A percentile compares a stretch with the other conserved stretches of the same genome.
Evolutionary conservation across 2,329 filamentous ascomycete genomes (phyloP).

Genomic region (Aspergillus texensis): DNA sequence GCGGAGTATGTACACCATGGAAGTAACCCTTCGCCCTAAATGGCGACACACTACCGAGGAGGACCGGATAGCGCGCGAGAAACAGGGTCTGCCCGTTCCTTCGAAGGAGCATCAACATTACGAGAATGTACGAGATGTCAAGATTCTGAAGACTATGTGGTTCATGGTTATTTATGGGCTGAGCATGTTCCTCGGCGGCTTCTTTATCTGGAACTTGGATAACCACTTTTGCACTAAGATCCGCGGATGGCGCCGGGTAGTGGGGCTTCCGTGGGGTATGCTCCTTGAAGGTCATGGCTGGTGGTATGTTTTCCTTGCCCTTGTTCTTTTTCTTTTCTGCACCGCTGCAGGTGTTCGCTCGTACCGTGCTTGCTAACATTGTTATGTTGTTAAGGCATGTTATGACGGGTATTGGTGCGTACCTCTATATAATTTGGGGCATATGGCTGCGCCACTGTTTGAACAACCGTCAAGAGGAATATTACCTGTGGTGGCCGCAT

Average conservation of each 20-base stretch:
- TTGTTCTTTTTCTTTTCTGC: neutral
- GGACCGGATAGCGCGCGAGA: slow-evolving; percentile 45
- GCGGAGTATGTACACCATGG: slow-evolving; percentile 78
- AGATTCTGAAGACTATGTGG: slow-evolving; percentile 72
- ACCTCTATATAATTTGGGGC: slow-evolving; percentile 82
- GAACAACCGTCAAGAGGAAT: slow-evolving; percentile 72
- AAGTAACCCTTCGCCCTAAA: slow-evolving; percentile 63
- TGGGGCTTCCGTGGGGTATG: slow-evolving; percentile 79
- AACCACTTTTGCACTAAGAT: slow-evolving; percentile 72
- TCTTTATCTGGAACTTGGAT: slow-evolving; percentile 77
- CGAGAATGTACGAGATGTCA: slow-evolving; percentile 58
- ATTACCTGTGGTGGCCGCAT: slow-evolving; percentile 69
- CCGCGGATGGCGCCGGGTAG: slow-evolving; percentile 64
- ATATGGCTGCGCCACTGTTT: slow-evolving; percentile 79
- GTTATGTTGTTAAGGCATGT: slow-evolving; percentile 60
- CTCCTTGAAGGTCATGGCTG: slow-evolving; percentile 73
- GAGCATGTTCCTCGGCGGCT: slow-evolving; percentile 72
- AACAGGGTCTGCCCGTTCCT: slow-evolving; percentile 39
- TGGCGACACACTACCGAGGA: slow-evolving; percentile 53
- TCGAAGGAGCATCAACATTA: slow-evolving; percentile 50
- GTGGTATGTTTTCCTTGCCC: slow-evolving; percentile 56
- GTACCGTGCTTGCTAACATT: slow-evolving; percentile 16
- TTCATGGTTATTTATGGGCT: slow-evolving; percentile 70
- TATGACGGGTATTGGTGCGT: slow-evolving; percentile 79
- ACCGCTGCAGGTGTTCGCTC: neutral